A percentile compares a stretch with the other conserved stretches of the same genome.
These are phyloP conservation scores for Flaveria ramosissima DNA, from an alignment of 129 eudicot species.

Conservation along the genomic window DNA sequence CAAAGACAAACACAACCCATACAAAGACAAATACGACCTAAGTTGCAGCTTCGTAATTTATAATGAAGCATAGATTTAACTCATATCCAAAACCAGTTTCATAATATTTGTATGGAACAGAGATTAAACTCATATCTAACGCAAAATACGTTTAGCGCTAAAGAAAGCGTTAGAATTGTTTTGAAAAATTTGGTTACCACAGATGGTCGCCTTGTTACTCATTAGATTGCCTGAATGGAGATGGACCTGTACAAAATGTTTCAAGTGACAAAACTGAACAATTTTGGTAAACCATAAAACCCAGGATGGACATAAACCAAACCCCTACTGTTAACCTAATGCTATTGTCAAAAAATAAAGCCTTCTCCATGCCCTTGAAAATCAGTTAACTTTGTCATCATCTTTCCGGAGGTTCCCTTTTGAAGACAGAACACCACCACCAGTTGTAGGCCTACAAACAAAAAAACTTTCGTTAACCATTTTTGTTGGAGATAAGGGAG, in stretches of 20 bases:
- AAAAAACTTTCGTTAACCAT: not conserved
- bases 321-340: conserved; percentile 20
- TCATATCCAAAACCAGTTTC: too few species aligned
- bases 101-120: too few species aligned
- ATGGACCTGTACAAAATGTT: conserved; percentile 30
- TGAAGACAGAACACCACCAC: conserved; percentile 41
- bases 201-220: too few species aligned
- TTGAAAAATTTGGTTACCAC: conserved; percentile 13
- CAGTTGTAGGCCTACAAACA: conserved; percentile 62
- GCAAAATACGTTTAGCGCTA: not conserved
- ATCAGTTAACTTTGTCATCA: conserved; percentile 28
- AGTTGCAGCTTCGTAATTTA: too few species aligned
- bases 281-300: conserved; percentile 7
- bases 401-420: conserved; percentile 9
- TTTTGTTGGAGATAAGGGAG: not conserved
- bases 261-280: not conserved
- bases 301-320: not conserved
- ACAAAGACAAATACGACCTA: too few species aligned
- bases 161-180: not conserved
- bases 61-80: too few species aligned
- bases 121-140: too few species aligned
- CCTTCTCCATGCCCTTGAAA: conserved; percentile 10
- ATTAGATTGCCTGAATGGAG: conserved; percentile 7
- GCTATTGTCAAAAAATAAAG: conserved; percentile 20
- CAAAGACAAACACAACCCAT: too few species aligned